Base-by-base conservation (phyloP, 2,329 filamentous ascomycete genomes). In the Neofusicoccum ribis region DNA sequence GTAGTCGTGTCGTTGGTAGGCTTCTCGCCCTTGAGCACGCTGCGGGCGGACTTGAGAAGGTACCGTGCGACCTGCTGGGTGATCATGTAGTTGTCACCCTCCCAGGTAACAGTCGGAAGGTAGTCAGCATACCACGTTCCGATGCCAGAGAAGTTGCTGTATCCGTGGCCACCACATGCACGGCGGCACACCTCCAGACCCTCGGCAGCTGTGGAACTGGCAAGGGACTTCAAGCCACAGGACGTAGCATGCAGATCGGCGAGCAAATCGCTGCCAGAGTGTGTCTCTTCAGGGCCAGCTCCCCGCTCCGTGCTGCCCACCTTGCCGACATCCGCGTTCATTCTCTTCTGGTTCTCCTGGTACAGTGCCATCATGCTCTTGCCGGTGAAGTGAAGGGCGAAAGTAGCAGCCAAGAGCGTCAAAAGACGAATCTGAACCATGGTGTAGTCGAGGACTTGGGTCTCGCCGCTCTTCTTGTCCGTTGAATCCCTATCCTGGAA, bases 51-150 rank as follows among this genome's bases (percentile, higher is more conserved):
- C 83, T 92, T 93, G 69, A 93, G 84, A 51, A 93, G 85, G 80
- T 85, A 92, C 65, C 89, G 85, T 2, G 89, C 88, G 2, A 92
- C 90, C 79, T 93, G 90, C 76, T 93, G 90, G 9, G 89, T 91
- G 66, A 93, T 81, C 90, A 93, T 92, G 80, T 91, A 92, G 81
- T 91, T 92, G 79, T 92, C 90, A 50, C 90, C 90, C 74, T 92
- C 90, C 88, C 88, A 91, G 9, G 89, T 91, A 3, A 82, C 79
- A 0, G 86, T 90, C 15, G 91, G 89, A 1, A 92, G 82, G 73
- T 92, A 92, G 75, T 93, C 90, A 34, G 89, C 84, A 71, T 92
- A 93, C 84, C 86, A 91, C 17, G 85, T 80, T 1, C 89, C 90
- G 69, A 93, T 91, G n/a, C 91, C 91, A 63, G 87, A 87, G 79